Evolutionary conservation across 352 stramenopile species (phyloP).

Genomic region (Peronosclerospora sorghi): DNA sequence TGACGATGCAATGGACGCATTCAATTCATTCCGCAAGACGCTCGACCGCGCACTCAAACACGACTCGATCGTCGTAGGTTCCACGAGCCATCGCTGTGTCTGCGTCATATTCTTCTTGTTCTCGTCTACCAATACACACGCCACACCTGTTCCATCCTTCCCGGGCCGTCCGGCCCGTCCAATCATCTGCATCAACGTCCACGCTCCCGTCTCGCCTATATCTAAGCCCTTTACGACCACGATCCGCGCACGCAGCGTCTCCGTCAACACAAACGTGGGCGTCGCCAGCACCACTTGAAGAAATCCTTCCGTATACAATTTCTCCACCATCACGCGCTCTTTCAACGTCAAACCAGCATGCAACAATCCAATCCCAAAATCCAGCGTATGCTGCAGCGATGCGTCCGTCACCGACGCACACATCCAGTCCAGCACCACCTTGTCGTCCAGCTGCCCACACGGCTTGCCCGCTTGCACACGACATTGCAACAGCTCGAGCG

Average conservation of each 20-base stretch:
- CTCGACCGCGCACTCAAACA: constrained; percentile 81
- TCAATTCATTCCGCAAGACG: constrained; percentile 86
- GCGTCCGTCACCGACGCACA: constrained; percentile 82
- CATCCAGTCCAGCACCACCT: constrained; percentile 83
- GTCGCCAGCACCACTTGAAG: constrained; percentile 94
- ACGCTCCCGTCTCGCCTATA: too few relatives aligned
- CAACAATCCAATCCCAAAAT: constrained; percentile 96
- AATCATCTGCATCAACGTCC: too few relatives aligned
- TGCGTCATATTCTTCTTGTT: constrained; percentile 98
- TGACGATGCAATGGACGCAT: constrained; percentile 92
- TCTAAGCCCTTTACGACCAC: constrained; percentile 99
- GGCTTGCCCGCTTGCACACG: constrained; percentile 83
- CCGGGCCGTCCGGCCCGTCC: constrained; percentile 90
- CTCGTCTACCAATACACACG: constrained; percentile 95
- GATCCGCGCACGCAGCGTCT: constrained; percentile 96
- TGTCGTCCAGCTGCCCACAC: constrained; percentile 91
- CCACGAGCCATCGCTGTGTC: constrained; percentile 97
- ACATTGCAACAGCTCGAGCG: too few relatives aligned
- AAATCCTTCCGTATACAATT: constrained; percentile 91
- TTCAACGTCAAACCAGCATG: constrained; percentile 84
- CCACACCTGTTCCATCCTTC: constrained; percentile 92
- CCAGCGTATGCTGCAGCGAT: constrained; percentile 90
- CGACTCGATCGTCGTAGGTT: constrained; percentile 96
- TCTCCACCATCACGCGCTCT: constrained; percentile 95
- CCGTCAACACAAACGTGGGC: constrained; percentile 89